phyloP scores from a whole-genome alignment of 2,329 filamentous ascomycete species.

The Sphaerostilbella broomeana region DNA sequence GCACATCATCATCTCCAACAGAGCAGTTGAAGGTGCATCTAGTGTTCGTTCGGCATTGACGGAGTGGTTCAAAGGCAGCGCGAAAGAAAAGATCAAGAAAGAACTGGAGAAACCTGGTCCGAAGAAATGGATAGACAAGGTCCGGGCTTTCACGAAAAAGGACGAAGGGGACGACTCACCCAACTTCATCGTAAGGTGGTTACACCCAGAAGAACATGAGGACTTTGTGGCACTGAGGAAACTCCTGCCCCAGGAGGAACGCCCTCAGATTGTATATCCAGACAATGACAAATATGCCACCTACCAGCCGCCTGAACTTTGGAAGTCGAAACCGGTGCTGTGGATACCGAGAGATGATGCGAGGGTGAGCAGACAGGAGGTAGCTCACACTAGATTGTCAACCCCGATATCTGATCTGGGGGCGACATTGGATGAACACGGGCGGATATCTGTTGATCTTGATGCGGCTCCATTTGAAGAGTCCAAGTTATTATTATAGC shows the following conservation, averaged over 20 bases:
- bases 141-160: slow-evolving; percentile 23
- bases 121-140: slow-evolving; percentile 21
- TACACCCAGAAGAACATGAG: slow-evolving; percentile 71
- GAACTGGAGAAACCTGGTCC: slow-evolving; percentile 23
- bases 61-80: slow-evolving; percentile 32
- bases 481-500: slow-evolving; percentile 34
- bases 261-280: slow-evolving; percentile 39
- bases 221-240: slow-evolving; percentile 66
- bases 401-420: slow-evolving; percentile 68
- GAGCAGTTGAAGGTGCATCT: slow-evolving; percentile 34
- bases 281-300: slow-evolving; percentile 53
- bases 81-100: slow-evolving; percentile 26
- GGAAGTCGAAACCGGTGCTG: slow-evolving; percentile 57
- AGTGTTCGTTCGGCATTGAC: slow-evolving; percentile 26
- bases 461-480: slow-evolving; percentile 33
- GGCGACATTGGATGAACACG: slow-evolving; percentile 28
- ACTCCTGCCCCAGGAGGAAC: slow-evolving; percentile 54
- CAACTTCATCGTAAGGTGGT: slow-evolving; percentile 58
- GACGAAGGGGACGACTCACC: slow-evolving; percentile 25
- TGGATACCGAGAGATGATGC: slow-evolving; percentile 77
- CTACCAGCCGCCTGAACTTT: slow-evolving; percentile 62
- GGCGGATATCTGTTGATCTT: slow-evolving; percentile 29
- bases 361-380: slow-evolving; percentile 71
- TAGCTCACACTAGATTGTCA: slow-evolving; percentile 62
- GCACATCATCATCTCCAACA: slow-evolving; percentile 20